Conservation (phyloP, 306 rosid genomes). For the Dalbergia cochinchinensis region DNA sequence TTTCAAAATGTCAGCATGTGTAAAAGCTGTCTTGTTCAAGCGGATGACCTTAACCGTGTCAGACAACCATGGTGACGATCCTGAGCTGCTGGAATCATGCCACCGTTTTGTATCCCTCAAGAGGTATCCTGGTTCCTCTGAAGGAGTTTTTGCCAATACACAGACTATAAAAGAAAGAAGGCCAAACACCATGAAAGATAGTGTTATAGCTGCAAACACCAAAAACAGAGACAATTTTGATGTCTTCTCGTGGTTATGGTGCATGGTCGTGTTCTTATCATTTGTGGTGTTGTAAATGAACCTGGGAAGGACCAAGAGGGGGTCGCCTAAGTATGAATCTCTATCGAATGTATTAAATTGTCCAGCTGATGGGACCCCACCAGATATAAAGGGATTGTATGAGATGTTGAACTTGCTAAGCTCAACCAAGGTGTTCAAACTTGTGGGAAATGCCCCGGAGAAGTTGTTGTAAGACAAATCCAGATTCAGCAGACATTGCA, state of each 20-base stretch:
- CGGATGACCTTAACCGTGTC: conserved; percentile 79
- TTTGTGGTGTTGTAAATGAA: conserved; percentile 53
- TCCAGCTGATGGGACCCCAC: conserved; percentile 60
- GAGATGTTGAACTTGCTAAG: conserved; percentile 93
- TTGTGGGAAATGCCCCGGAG: conserved; percentile 77
- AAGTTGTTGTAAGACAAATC: conserved; percentile 89
- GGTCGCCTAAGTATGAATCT: conserved; percentile 76
- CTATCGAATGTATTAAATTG: conserved; percentile 81
- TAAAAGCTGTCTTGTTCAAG: conserved; percentile 80
- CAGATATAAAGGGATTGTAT: conserved; percentile 76
- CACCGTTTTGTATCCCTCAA: conserved; percentile 54
- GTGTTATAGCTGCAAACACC: conserved; percentile 52
- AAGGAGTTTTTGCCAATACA: conserved; percentile 54
- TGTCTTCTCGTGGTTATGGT: conserved; percentile 24
- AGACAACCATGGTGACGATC: conserved; percentile 76
- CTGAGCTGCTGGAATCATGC: conserved; percentile 62
- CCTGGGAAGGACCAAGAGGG: conserved; percentile 63
- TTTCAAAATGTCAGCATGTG: conserved; percentile 79
- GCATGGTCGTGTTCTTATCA: conserved; percentile 2
- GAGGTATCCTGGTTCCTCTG: conserved; percentile 56
- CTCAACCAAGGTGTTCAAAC: conserved; percentile 65
- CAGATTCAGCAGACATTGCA: conserved; percentile 73
- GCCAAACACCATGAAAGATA: conserved; percentile 63
- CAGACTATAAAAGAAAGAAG: conserved; percentile 60
- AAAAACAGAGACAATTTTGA: conserved; percentile 49